Base-by-base conservation (phyloP, 495 filamentous ascomycete species). In the Daldinia childiae region DNA sequence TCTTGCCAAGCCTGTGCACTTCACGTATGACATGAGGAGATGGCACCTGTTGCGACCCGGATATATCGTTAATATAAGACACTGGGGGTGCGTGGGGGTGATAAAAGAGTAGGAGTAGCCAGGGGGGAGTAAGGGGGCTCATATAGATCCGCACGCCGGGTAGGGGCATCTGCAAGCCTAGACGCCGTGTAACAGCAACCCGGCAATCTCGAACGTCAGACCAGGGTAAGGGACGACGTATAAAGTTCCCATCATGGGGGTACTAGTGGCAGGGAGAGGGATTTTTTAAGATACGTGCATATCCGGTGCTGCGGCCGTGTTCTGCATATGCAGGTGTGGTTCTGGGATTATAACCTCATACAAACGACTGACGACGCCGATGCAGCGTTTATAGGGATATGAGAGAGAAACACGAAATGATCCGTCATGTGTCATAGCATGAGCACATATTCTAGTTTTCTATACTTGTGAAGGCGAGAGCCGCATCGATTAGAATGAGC, bases 371-470 rank as follows among this genome's bases (percentile, higher is more conserved):
- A 65, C 52, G 14, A 60, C 38, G 55, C 38, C 15, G 26, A 41
- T 30, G 15, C 24, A n/a, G 29, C 11, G 19, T 60, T 63, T 59
- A 61, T 60, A 55, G 48, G 12, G 6, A 30, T 11, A n/a, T n/a
- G n/a, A n/a, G 3, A 48, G 5, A 55, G 30, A 68, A 32, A 19
- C 51, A 56, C 24, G 58, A 72, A 45, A 51, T 68, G 60, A 72
- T 43, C 61, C 48, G 52, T 72, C 69, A 72, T 15, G 69, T 72
- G 19, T 15, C 38, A 72, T 68, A 52, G 24, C 69, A 68, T 67
- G 56, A 72, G 60, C 69, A 65, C 54, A 68, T 64, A 64, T 64
- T 51, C 58, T 62, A 21, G 19, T 58, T 64, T 64, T 32, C 27
- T 6, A 26, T 19, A 54, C 15, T 38, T 30, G n/a, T 6, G 30